Percentiles rank a stretch among this genome's conserved stretches.
These are phyloP conservation scores for Hypoxylon cercidicola DNA, from an alignment of 495 filamentous ascomycete genomes.

Conservation along the genomic window DNA sequence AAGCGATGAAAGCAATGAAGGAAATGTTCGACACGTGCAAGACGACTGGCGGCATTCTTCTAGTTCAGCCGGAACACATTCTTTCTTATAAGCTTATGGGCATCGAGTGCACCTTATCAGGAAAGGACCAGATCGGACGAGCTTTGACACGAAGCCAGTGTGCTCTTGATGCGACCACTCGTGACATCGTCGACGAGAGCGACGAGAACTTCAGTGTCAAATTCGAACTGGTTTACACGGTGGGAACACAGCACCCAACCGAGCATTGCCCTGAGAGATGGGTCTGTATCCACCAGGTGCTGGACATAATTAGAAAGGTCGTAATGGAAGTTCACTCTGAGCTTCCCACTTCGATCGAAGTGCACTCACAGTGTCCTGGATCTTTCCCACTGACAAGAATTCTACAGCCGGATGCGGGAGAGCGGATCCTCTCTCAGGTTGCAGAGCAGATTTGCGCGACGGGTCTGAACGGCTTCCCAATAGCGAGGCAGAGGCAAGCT, in stretches of 20 bases:
- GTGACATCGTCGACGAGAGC: slow-evolving; percentile 73
- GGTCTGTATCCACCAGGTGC: slow-evolving; percentile 65
- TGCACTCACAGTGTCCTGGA: slow-evolving; percentile 41
- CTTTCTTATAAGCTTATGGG: slow-evolving; percentile 76
- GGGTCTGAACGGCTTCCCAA: slow-evolving; percentile 54
- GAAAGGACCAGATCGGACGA: slow-evolving; percentile 38
- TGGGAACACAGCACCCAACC: slow-evolving; percentile 64
- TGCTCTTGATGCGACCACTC: slow-evolving; percentile 52
- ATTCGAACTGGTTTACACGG: slow-evolving; percentile 74
- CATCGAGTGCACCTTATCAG: slow-evolving; percentile 57
- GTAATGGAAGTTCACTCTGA: slow-evolving; percentile 33
- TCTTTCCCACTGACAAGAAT: slow-evolving; percentile 59
- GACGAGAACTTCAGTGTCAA: slow-evolving; percentile 71
- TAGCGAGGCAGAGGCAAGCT: slow-evolving; percentile 50
- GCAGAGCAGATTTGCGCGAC: slow-evolving; percentile 49
- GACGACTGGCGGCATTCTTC: slow-evolving; percentile 60
- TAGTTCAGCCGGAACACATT: slow-evolving; percentile 75
- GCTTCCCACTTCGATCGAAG: slow-evolving; percentile 53
- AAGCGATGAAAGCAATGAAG: slow-evolving; percentile 44
- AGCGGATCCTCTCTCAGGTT: slow-evolving; percentile 44
- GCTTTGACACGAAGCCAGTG: slow-evolving; percentile 54
- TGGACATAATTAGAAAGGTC: slow-evolving; percentile 55
- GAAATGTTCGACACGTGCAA: slow-evolving; percentile 60
- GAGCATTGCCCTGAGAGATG: slow-evolving; percentile 70
- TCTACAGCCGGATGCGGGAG: slow-evolving; percentile 49